phyloP scores from a whole-genome alignment of 768 basidiomycete species.

The Suillus subaureus region DNA sequence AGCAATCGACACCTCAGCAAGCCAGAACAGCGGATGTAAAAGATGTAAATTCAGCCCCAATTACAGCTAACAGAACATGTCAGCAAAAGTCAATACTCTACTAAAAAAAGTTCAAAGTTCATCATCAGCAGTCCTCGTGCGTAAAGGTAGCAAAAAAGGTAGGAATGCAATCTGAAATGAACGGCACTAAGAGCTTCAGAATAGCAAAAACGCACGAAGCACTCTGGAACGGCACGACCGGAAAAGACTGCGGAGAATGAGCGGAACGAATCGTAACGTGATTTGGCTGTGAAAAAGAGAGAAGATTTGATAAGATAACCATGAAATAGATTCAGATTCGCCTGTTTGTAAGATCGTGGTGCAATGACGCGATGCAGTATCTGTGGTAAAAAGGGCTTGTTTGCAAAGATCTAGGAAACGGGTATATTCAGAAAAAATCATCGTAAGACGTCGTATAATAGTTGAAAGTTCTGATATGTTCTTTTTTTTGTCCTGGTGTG shows the following conservation, averaged over 20 bases:
- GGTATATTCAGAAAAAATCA: constrained; percentile 36
- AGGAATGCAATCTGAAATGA: constrained; percentile 12
- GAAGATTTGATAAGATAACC: constrained; percentile 32
- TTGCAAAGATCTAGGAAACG: constrained; percentile 36
- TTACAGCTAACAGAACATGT: constrained; percentile 36
- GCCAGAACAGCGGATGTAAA: neutral
- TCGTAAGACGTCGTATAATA: constrained; percentile 37
- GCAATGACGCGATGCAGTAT: constrained; percentile 34
- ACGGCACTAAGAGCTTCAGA: constrained; percentile 17
- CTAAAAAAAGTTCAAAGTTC: constrained; percentile 14
- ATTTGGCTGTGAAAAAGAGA: constrained; percentile 26
- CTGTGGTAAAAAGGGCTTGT: constrained; percentile 31
- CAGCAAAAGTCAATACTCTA: constrained; percentile 21
- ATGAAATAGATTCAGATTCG: constrained; percentile 37
- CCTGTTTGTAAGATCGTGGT: constrained; percentile 24
- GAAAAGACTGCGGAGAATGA: constrained; percentile 14
- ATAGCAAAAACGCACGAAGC: constrained; percentile 23
- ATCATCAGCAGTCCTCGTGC: constrained; percentile 23
- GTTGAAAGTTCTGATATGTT: constrained; percentile 19
- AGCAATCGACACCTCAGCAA: neutral
- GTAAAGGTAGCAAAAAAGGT: constrained; percentile 14
- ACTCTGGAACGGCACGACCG: constrained; percentile 17
- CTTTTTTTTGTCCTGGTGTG: constrained; percentile 16
- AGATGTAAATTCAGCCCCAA: constrained; percentile 12
- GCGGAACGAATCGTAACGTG: constrained; percentile 25